phyloP scores from a whole-genome alignment of 163 green algal species.

The Scenedesmus sp. region DNA sequence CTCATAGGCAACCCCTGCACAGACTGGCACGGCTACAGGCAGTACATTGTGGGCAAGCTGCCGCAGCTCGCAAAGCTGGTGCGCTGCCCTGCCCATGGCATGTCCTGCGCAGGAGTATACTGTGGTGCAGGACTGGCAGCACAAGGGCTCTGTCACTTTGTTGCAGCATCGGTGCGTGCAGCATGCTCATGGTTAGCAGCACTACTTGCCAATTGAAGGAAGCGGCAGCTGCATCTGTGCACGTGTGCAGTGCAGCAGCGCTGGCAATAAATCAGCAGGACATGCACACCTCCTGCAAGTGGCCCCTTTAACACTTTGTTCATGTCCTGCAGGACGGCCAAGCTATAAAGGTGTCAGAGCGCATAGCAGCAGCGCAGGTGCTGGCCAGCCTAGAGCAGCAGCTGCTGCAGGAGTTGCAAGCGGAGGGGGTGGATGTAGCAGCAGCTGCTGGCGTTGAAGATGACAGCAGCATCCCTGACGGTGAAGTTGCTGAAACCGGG shows the following conservation, averaged over 20 bases:
- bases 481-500: slow-evolving; percentile 77
- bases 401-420: slow-evolving; percentile 68
- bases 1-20: slow-evolving; percentile 93
- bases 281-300: background rate
- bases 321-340: slow-evolving; percentile 72
- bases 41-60: slow-evolving; percentile 85
- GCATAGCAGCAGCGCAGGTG: slow-evolving; percentile 78
- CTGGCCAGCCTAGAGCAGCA: slow-evolving; percentile 62
- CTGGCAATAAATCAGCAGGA: background rate
- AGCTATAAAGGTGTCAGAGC: slow-evolving; percentile 81
- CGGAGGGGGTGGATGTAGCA: slow-evolving; percentile 71
- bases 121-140: background rate
- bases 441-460: slow-evolving; percentile 72
- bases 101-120: background rate
- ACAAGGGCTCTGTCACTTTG: background rate
- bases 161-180: too few relatives aligned
- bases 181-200: too few relatives aligned
- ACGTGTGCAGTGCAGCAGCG: background rate
- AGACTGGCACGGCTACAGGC: slow-evolving; percentile 83
- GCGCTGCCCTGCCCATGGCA: background rate
- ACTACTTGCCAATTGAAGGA: background rate
- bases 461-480: slow-evolving; percentile 70
- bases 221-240: background rate
- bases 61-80: slow-evolving; percentile 79
- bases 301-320: background rate